These are phyloP conservation scores for Saccharomyces hybrid DNA, from an alignment of 1,139 yeast genomes.

Conservation along the genomic window DNA sequence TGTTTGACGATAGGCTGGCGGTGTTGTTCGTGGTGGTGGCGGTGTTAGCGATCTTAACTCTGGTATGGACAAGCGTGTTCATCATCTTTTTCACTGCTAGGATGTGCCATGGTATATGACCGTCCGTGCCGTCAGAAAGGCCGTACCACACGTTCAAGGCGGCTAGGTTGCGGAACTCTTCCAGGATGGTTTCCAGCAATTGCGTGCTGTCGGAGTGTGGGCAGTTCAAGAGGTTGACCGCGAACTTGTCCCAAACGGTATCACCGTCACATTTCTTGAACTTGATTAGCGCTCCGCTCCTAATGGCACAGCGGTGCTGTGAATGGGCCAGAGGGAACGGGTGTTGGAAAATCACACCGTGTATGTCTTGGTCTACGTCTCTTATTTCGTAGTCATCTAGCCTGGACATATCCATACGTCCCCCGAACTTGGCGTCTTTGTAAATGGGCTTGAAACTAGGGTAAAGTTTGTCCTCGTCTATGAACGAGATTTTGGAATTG, in stretches of 20 bases:
- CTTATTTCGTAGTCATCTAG: constrained; percentile 39
- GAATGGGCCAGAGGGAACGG: constrained; percentile 63
- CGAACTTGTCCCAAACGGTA: constrained; percentile 36
- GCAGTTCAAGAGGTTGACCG: constrained; percentile 61
- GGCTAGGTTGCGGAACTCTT: constrained; percentile 62
- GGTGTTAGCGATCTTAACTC: constrained; percentile 22
- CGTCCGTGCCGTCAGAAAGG: constrained; percentile 32
- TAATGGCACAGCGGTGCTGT: constrained; percentile 62
- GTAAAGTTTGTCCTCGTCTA: constrained; percentile 29
- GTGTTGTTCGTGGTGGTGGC: neutral
- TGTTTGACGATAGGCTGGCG: neutral
- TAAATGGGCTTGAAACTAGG: constrained; percentile 33
- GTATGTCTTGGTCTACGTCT: constrained; percentile 49
- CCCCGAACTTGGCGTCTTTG: constrained; percentile 20
- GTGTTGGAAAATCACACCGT: constrained; percentile 54
- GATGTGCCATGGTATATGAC: constrained; percentile 75
- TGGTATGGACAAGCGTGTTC: constrained; percentile 38
- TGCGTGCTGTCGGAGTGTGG: constrained; percentile 51
- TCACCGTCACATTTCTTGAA: constrained; percentile 31
- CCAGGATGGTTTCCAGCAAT: constrained; percentile 51
- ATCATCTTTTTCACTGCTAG: constrained; percentile 64
- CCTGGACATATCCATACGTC: constrained; percentile 13
- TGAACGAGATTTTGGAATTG: constrained; percentile 50
- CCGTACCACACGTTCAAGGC: constrained; percentile 40
- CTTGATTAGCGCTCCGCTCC: constrained; percentile 62